phyloP scores from a whole-genome alignment of 2,329 filamentous ascomycete species.

The Hypoxylon sp. region DNA sequence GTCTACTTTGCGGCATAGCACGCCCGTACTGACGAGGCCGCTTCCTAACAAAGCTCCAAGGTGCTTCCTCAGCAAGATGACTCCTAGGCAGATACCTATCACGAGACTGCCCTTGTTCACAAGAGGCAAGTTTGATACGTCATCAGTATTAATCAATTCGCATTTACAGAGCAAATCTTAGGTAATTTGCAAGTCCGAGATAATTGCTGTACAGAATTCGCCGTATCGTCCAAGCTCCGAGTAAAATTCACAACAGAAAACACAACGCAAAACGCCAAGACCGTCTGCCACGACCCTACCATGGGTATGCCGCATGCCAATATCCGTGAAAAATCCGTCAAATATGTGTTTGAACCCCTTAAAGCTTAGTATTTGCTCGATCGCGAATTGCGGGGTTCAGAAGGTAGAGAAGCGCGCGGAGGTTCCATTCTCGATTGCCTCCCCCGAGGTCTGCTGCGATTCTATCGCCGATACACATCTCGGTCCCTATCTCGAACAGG shows the following conservation, averaged over 20 bases:
- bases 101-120: background rate
- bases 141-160: slow-evolving; percentile 17
- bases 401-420: slow-evolving; percentile 6
- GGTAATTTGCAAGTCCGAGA: slow-evolving; percentile 1
- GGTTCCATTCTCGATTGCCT: background rate
- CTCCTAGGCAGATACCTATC: no score
- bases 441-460: slow-evolving; percentile 33
- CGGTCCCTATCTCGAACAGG: slow-evolving; percentile 59
- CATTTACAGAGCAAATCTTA: slow-evolving; percentile 4
- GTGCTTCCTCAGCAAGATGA: background rate
- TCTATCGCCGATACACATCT: slow-evolving; percentile 64
- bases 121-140: background rate
- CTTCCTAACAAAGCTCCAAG: background rate
- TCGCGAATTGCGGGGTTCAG: background rate
- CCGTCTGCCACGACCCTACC: slow-evolving; percentile 12
- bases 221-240: background rate
- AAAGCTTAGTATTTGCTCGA: background rate
- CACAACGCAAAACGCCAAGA: slow-evolving; percentile 28
- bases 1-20: slow-evolving; percentile 10
- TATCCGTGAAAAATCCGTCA: slow-evolving; percentile 19
- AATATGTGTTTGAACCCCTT: background rate
- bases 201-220: slow-evolving; percentile 2
- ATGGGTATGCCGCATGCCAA: slow-evolving; percentile 11
- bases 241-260: background rate
- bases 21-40: background rate